Conservation (phyloP, 2,329 filamentous ascomycete species). For the Fusarium nanum region DNA sequence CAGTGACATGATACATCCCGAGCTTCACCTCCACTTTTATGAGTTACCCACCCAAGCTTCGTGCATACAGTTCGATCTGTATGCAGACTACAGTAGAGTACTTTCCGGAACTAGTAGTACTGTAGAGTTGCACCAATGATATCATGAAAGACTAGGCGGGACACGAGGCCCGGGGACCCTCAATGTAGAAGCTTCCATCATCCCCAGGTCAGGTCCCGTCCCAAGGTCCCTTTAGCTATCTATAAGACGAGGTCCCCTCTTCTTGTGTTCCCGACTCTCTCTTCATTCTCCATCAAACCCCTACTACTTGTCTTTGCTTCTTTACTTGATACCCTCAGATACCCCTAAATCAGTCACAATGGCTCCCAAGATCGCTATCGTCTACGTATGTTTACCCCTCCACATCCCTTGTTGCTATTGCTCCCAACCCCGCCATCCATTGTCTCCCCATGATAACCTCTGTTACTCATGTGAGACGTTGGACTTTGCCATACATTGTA, state of each 20-base stretch:
- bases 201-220: neutral
- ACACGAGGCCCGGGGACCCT: neutral
- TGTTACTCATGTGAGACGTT: constrained; percentile 2
- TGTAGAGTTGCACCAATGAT: constrained; percentile 33
- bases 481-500: neutral
- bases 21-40: constrained; percentile 22
- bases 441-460: constrained; percentile 6
- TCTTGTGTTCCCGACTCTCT: neutral
- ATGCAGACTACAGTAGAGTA: constrained; percentile 1
- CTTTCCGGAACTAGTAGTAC: constrained; percentile 20
- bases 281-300: constrained; percentile 1
- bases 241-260: constrained; percentile 44
- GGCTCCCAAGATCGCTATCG: constrained; percentile 92
- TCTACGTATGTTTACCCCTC: constrained; percentile 73
- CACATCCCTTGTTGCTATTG: constrained; percentile 3
- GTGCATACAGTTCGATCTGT: constrained; percentile 9
- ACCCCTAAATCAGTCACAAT: constrained; percentile 62
- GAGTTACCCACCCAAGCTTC: neutral
- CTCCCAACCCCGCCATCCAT: constrained; percentile 3
- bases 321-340: constrained; percentile 27
- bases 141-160: constrained; percentile 13
- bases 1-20: constrained; percentile 7
- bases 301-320: constrained; percentile 10
- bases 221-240: constrained; percentile 35
- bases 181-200: constrained; percentile 26